These are phyloP conservation scores for Articulospora tetracladia DNA, from an alignment of 495 filamentous ascomycete species.

Conservation along the genomic window DNA sequence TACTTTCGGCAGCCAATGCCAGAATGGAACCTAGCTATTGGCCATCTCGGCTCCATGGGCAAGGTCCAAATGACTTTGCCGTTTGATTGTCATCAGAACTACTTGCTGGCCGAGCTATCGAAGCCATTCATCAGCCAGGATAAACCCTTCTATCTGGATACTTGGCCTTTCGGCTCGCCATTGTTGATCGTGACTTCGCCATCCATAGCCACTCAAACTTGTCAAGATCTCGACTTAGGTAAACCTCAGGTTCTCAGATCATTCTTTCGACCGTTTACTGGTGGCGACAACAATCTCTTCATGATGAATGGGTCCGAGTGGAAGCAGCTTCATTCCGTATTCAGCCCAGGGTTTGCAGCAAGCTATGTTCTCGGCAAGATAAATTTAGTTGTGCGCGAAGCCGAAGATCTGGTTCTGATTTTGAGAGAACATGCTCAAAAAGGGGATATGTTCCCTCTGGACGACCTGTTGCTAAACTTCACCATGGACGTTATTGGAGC, in stretches of 20 bases:
- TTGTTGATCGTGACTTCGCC: constrained; percentile 35
- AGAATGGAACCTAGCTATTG: not conserved
- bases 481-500: constrained; percentile 61
- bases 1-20: constrained; percentile 7
- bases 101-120: constrained; percentile 2
- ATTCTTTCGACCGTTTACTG: constrained; percentile 19
- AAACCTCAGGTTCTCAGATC: constrained; percentile 21
- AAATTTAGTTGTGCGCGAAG: constrained; percentile 30
- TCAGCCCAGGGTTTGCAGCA: constrained; percentile 28
- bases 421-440: constrained; percentile 27
- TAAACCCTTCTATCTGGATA: constrained; percentile 26
- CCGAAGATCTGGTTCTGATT: constrained; percentile 28
- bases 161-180: constrained; percentile 27
- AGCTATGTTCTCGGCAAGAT: constrained; percentile 30
- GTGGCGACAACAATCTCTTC: constrained; percentile 9
- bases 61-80: not conserved
- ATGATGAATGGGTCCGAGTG: constrained; percentile 27
- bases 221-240: constrained; percentile 8
- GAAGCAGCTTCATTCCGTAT: constrained; percentile 31
- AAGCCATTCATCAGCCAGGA: constrained; percentile 3
- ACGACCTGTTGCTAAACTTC: constrained; percentile 53
- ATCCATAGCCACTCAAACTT: not conserved
- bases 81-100: constrained; percentile 3
- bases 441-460: constrained; percentile 40
- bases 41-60: constrained; percentile 4